Evolutionary conservation across 129 eudicot genomes (phyloP), one percentile per base, ranked within the genome.

Genomic region (Pseudognaphalium luteoalbum): DNA sequence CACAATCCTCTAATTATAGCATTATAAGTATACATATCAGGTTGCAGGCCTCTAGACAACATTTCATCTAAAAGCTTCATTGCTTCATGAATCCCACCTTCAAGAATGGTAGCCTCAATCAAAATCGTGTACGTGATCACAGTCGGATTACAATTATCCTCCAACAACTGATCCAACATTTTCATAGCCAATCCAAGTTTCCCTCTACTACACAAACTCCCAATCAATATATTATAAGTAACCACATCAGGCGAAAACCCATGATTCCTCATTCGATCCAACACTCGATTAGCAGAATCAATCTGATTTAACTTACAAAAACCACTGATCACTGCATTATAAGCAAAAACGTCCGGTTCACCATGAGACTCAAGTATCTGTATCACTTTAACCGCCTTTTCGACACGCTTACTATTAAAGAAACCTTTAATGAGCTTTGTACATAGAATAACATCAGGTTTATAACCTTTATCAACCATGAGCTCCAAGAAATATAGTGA

Each of bases 341-440:
- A 91, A 4, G 94, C 91, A 76, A 78, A 83, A 6, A 88, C 69
- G 77, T 91, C 90, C 0, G 90, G 94, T 61, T 92, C 85, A 4
- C 96, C 96, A 54, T 86, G 67, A 0, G 68, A 66, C 68, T 91
- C 94, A 44, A 92, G 74, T 66, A 92, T 90, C 37, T 84, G 65
- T 80, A 90, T 84, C 1, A 89, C 96, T 52, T 79, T 83, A 15
- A 85, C 71, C 0, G 89, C 98, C 22, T 85, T 87, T 6, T 85
- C 87, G 59, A 70, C 87, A n/a, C 85, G 79, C 51, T 75, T 88
- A 2, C 79, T 50, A 70, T 39, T 75, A 66, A 89, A 86, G 56
- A 90, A 88, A 0, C 93, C 93, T 59, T 87, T 86, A 3, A 92
- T 86, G 22, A 92, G 92, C 89, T 86, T 90, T 59, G 98, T 88